Conservation (phyloP, 2,329 filamentous ascomycete species). For the Penicillium sp. region DNA sequence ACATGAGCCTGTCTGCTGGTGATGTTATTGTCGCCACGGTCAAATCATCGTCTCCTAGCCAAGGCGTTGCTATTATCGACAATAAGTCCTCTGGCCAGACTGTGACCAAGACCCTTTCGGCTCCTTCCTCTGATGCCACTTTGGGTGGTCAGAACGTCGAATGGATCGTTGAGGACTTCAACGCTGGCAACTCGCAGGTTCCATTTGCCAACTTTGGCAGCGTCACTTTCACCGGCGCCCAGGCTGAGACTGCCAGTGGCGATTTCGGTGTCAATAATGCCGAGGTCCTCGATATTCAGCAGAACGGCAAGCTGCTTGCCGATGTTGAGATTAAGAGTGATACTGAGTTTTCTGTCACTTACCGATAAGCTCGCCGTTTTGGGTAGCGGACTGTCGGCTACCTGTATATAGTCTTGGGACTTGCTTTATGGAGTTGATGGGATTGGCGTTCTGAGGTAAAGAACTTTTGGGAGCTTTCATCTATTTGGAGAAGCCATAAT, state of each 20-base stretch:
- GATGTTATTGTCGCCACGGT: conserved; percentile 43
- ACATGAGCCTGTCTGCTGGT: conserved; percentile 44
- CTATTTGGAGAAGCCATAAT: background rate
- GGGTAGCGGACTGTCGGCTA: background rate
- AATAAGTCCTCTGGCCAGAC: conserved; percentile 51
- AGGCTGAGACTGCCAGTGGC: conserved; percentile 21
- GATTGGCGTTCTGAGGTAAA: background rate
- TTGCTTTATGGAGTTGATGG: background rate
- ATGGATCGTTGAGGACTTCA: conserved; percentile 59
- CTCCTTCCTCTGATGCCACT: conserved; percentile 35
- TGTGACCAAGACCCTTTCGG: conserved; percentile 50
- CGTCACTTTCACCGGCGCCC: conserved; percentile 37
- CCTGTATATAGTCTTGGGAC: background rate
- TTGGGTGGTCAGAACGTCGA: conserved; percentile 56
- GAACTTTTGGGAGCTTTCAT: background rate
- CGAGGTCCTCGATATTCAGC: conserved; percentile 47
- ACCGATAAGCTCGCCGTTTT: conserved; percentile 5
- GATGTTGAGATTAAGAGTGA: conserved; percentile 24
- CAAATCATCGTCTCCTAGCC: conserved; percentile 36
- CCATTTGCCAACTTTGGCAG: conserved; percentile 47
- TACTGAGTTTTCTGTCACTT: conserved; percentile 25
- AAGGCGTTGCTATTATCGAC: conserved; percentile 47
- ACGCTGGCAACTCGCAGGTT: conserved; percentile 38
- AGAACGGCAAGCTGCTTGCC: conserved; percentile 37
- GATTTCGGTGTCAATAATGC: conserved; percentile 34